Evolutionary conservation across 441 rosid species (phyloP).

Genomic region (Erodium chrysanthum): DNA sequence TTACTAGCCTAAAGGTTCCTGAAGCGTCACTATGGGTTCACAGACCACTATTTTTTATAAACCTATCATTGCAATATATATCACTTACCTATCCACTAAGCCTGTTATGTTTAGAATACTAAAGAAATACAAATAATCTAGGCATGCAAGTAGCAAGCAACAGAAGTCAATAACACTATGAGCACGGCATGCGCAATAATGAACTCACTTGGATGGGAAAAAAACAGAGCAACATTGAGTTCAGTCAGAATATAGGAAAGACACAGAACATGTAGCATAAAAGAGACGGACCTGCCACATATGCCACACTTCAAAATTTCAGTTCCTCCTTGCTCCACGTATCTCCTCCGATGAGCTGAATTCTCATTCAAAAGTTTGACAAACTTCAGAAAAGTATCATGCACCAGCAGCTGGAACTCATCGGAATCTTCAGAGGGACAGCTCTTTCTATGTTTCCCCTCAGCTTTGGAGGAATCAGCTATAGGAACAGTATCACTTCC

Average conservation of each 20-base stretch:
- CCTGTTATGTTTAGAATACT: not conserved
- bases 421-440: constrained; percentile 29
- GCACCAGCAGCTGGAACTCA: constrained; percentile 32
- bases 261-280: constrained; percentile 2
- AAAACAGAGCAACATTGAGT: not conserved
- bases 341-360: constrained; percentile 29
- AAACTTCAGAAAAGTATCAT: constrained; percentile 34
- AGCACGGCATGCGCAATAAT: not conserved
- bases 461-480: constrained; percentile 12
- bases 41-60: not conserved
- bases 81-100: not conserved
- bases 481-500: constrained; percentile 14
- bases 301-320: constrained; percentile 31
- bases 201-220: no score
- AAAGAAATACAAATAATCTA: not conserved
- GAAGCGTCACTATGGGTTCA: no score
- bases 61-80: no score
- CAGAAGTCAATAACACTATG: not conserved
- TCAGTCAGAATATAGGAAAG: constrained; percentile 7
- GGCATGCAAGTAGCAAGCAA: not conserved
- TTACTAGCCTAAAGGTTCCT: no score
- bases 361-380: constrained; percentile 40
- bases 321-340: constrained; percentile 25
- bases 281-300: constrained; percentile 41
- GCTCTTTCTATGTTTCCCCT: constrained; percentile 10